Percentiles rank a stretch among this genome's conserved stretches.
Evolutionary conservation across 345 rosid genomes (phyloP).

Genomic region (Linum lewisii): DNA sequence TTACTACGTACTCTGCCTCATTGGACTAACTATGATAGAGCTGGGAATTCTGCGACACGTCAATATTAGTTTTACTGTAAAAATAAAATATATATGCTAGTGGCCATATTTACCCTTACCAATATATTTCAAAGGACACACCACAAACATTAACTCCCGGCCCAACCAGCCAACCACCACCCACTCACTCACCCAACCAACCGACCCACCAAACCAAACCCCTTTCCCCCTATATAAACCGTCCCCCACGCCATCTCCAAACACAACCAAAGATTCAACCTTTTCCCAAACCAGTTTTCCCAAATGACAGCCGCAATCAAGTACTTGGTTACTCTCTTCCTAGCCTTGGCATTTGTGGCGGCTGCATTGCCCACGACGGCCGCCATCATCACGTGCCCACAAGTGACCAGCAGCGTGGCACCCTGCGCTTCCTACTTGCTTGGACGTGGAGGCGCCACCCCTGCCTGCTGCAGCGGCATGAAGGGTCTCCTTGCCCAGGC

Average conservation of each 20-base stretch:
- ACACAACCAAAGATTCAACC: no score
- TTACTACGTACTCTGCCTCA: no score
- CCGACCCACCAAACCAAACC: not conserved
- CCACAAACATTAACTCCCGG: slow-evolving; percentile 7
- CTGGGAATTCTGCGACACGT: no score
- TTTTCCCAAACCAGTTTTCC: no score
- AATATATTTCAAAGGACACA: no score
- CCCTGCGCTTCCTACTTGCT: slow-evolving; percentile 13
- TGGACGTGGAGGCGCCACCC: slow-evolving; percentile 14
- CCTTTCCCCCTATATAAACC: not conserved
- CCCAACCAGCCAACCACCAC: not conserved
- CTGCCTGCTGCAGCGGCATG: slow-evolving; percentile 39
- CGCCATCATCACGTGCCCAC: slow-evolving; percentile 22
- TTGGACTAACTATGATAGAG: no score
- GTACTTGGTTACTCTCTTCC: slow-evolving; percentile 10
- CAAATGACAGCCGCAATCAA: not conserved
- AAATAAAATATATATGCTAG: no score
- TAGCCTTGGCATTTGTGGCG: slow-evolving; percentile 10
- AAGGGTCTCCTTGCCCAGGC: slow-evolving; percentile 28
- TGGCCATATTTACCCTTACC: no score
- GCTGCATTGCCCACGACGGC: slow-evolving; percentile 12
- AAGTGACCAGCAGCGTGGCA: slow-evolving; percentile 5
- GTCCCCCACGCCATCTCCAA: not conserved
- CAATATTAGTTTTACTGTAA: no score
- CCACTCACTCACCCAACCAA: not conserved